Evolutionary conservation across 1,284 basidiomycete species (phyloP).

Genomic region (Pyrrhoderma noxium): DNA sequence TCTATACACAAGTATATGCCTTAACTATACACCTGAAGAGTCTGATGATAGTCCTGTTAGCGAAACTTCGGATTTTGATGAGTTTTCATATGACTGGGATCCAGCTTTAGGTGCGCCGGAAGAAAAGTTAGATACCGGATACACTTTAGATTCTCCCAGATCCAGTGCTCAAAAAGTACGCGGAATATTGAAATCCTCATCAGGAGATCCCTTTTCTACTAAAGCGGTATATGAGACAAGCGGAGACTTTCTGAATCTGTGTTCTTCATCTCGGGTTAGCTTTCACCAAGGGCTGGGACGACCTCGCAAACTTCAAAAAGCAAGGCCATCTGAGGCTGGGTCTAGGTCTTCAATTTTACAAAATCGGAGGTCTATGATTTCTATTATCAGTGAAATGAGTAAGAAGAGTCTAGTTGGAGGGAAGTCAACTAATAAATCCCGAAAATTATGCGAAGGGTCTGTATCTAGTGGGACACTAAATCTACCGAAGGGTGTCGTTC

Average conservation of each 20-base stretch:
- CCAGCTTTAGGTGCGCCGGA: neutral
- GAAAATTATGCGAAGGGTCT: constrained; percentile 3
- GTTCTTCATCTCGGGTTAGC: constrained; percentile 2
- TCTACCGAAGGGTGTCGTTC: constrained; percentile 14
- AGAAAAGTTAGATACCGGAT: neutral
- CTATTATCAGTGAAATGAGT: constrained; percentile 9
- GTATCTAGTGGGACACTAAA: constrained; percentile 1
- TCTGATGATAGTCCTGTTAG: constrained; percentile 2
- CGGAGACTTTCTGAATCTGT: constrained; percentile 7
- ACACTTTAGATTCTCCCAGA: neutral
- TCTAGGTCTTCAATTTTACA: neutral
- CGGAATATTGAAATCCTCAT: constrained; percentile 16
- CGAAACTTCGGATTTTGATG: constrained; percentile 7
- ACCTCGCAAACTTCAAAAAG: constrained; percentile 13
- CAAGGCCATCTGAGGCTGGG: constrained; percentile 1
- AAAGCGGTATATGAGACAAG: neutral
- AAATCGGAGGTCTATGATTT: constrained; percentile 13
- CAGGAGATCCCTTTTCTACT: neutral
- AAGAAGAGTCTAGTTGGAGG: neutral
- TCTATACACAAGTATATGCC: neutral
- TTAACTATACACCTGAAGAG: neutral
- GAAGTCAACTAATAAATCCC: neutral
- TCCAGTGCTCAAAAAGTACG: constrained; percentile 4
- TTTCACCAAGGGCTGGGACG: neutral
- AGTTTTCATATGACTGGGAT: constrained; percentile 14